phyloP scores from a whole-genome alignment of 352 stramenopile species.

The Phytopythium litorale region DNA sequence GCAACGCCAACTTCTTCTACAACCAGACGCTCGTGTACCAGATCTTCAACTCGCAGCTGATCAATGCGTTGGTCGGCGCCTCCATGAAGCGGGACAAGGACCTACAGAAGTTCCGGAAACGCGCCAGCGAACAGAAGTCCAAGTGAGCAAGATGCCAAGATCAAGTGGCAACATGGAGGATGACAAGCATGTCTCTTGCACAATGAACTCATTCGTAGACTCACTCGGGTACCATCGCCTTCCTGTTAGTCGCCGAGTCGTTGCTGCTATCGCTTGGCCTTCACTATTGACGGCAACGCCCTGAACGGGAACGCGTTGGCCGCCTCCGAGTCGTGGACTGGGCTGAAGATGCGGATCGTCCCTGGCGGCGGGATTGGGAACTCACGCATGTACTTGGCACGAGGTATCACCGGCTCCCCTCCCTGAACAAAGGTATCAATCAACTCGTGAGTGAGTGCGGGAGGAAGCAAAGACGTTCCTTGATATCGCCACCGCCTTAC shows the following conservation, averaged over 20 bases:
- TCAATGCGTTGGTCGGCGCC: conserved; percentile 71
- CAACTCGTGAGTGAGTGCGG: neutral
- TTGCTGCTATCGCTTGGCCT: conserved; percentile 32
- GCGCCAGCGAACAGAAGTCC: neutral
- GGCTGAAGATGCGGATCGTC: conserved; percentile 25
- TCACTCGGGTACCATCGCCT: neutral
- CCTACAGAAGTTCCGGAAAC: conserved; percentile 46
- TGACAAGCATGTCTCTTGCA: neutral
- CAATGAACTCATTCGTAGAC: neutral
- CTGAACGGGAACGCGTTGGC: conserved; percentile 21
- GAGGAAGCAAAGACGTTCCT: neutral
- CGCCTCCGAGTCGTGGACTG: conserved; percentile 7
- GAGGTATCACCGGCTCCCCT: conserved; percentile 10
- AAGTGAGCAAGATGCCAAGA: conserved; percentile 1
- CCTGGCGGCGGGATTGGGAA: conserved; percentile 36
- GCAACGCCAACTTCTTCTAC: conserved; percentile 90
- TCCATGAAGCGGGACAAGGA: conserved; percentile 86
- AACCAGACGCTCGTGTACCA: conserved; percentile 87
- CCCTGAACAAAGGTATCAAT: neutral
- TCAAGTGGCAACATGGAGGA: neutral
- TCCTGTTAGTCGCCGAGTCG: neutral
- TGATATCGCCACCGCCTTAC: neutral
- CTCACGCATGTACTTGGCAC: conserved; percentile 42
- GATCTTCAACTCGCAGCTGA: conserved; percentile 75
- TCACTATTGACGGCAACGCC: conserved; percentile 22